phyloP scores from a whole-genome alignment of 371 early-diverging fungal genomes.

The Syncephalastrum contaminatum region DNA sequence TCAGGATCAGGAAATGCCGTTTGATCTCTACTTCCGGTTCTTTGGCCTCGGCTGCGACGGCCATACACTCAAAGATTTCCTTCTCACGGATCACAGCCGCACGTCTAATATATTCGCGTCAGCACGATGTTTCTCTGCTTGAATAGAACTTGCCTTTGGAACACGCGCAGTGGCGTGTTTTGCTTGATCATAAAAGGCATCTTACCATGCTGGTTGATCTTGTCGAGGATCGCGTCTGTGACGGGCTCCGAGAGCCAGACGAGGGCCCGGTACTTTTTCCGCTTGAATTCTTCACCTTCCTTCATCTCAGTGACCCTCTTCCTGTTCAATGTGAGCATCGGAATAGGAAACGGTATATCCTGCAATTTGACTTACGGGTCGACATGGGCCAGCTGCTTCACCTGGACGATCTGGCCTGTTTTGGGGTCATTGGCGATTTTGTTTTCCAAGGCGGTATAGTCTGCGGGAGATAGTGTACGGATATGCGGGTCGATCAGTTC shows the following conservation, averaged over 20 bases:
- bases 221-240: constrained; percentile 50
- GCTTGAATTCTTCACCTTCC: constrained; percentile 80
- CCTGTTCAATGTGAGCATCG: not conserved
- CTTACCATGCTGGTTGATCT: constrained; percentile 46
- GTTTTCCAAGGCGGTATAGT: no score
- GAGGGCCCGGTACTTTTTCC: constrained; percentile 70
- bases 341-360: not conserved
- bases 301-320: constrained; percentile 56
- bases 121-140: not conserved
- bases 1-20: constrained; percentile 56
- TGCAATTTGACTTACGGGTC: constrained; percentile 19
- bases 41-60: constrained; percentile 9
- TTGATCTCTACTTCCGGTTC: constrained; percentile 13
- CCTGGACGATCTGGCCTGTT: constrained; percentile 30
- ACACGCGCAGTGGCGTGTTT: constrained; percentile 93
- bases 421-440: no score
- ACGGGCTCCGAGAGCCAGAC: constrained; percentile 68
- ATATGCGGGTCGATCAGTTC: constrained; percentile 82
- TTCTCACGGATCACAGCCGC: constrained; percentile 75
- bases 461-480: constrained; percentile 46
- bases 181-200: constrained; percentile 74
- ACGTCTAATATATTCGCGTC: constrained; percentile 48
- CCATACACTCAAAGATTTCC: constrained; percentile 54
- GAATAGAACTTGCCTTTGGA: constrained; percentile 56
- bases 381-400: constrained; percentile 49